Evolutionary conservation across 768 basidiomycete species (phyloP).

Genomic region (Xerocomellus chrysenteron): DNA sequence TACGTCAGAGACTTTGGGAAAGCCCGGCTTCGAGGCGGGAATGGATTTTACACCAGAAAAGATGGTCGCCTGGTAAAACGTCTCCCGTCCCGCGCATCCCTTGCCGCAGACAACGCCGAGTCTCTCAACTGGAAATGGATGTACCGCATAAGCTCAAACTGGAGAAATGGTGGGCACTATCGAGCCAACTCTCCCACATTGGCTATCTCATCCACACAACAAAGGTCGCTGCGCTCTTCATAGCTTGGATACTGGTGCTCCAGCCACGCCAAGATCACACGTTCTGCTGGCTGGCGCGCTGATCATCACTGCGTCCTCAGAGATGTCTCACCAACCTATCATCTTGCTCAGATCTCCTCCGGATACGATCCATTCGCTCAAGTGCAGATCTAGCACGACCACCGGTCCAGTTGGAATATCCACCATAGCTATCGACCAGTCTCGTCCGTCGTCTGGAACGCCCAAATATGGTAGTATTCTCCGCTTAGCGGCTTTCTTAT

Average conservation of each 20-base stretch:
- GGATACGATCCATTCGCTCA: conserved; percentile 38
- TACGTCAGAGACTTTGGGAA: conserved; percentile 68
- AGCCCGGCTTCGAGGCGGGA: conserved; percentile 62
- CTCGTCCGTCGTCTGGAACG: conserved; percentile 40
- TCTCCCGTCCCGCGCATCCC: conserved; percentile 51
- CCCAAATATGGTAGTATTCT: conserved; percentile 27
- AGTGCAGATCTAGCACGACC: conserved; percentile 40
- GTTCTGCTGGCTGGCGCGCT: conserved; percentile 60
- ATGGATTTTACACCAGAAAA: conserved; percentile 54
- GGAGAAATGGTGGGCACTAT: conserved; percentile 63
- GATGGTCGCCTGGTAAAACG: conserved; percentile 60
- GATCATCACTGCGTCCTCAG: conserved; percentile 56
- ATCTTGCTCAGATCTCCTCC: conserved; percentile 24
- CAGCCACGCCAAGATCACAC: conserved; percentile 29
- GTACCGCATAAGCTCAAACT: conserved; percentile 82
- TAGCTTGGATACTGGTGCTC: conserved; percentile 25
- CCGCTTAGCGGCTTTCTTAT: conserved; percentile 60
- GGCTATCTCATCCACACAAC: conserved; percentile 20
- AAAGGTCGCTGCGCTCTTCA: conserved; percentile 64
- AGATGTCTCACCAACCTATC: conserved; percentile 19
- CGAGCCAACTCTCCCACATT: conserved; percentile 10
- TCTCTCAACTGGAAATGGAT: conserved; percentile 77
- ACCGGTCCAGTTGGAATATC: conserved; percentile 47
- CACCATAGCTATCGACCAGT: conserved; percentile 73
- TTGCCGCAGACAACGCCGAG: conserved; percentile 27